phyloP scores from a whole-genome alignment of 768 basidiomycete species.

The Pisolithus tinctorius region DNA sequence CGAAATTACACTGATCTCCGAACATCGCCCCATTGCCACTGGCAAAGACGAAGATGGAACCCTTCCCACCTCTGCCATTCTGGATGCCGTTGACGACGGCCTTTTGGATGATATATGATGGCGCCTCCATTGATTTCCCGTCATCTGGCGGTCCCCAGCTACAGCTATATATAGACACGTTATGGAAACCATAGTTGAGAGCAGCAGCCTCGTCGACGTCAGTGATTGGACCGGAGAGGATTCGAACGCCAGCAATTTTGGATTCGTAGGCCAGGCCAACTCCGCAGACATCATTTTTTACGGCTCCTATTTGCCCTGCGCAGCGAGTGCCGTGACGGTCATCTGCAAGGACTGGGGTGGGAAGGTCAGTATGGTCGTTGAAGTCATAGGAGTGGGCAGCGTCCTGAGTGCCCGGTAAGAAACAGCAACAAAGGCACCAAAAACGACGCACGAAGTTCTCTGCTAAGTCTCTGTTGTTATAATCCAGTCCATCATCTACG shows the following conservation, averaged over 20 bases:
- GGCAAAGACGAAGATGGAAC: slow-evolving; percentile 94
- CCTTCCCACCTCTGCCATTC: slow-evolving; percentile 83
- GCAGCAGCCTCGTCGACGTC: slow-evolving; percentile 95
- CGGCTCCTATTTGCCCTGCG: slow-evolving; percentile 93
- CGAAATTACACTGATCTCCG: slow-evolving; percentile 98
- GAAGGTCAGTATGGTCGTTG: slow-evolving; percentile 86
- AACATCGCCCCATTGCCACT: slow-evolving; percentile 90
- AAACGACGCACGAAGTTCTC: slow-evolving; percentile 78
- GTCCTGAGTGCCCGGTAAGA: slow-evolving; percentile 43
- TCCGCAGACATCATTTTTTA: slow-evolving; percentile 89
- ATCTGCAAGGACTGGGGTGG: slow-evolving; percentile 80
- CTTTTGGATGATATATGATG: slow-evolving; percentile 84
- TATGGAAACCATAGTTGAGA: slow-evolving; percentile 89
- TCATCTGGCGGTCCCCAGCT: slow-evolving; percentile 99
- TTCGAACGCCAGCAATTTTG: slow-evolving; percentile 90
- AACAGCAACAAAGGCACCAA: not conserved
- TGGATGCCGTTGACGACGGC: slow-evolving; percentile 92
- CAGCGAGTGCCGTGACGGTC: slow-evolving; percentile 98
- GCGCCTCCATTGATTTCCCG: slow-evolving; percentile 91
- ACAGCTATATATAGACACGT: slow-evolving; percentile 91
- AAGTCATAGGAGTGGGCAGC: slow-evolving; percentile 89
- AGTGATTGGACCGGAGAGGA: slow-evolving; percentile 89
- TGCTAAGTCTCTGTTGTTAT: slow-evolving; percentile 77
- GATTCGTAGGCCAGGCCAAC: slow-evolving; percentile 90
- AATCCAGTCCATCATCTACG: slow-evolving; percentile 94